phyloP scores from a whole-genome alignment of 2,329 filamentous ascomycete species.

The Apiospora pterosperma region DNA sequence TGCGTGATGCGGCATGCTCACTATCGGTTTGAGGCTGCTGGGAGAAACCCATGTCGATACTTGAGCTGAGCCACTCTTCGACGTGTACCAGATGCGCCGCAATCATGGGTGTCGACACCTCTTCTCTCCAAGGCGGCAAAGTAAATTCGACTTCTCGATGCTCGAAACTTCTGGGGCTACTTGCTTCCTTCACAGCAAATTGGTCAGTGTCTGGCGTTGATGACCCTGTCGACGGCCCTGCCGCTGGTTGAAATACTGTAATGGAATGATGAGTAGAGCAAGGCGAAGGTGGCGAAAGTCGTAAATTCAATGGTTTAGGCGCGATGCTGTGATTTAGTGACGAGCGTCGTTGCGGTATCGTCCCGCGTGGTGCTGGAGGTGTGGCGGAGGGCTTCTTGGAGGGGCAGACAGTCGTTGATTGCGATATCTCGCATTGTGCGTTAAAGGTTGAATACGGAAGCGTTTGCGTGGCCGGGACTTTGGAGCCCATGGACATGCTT shows the following conservation, averaged over 20 bases:
- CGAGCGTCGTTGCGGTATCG: constrained; percentile 7
- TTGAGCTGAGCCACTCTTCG: constrained; percentile 22
- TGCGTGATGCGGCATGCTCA: constrained; percentile 28
- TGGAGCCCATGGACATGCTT: constrained; percentile 19
- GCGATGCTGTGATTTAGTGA: constrained; percentile 3
- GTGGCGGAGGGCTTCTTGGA: not conserved
- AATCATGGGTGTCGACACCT: not conserved
- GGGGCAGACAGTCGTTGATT: not conserved
- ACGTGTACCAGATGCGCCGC: constrained; percentile 14
- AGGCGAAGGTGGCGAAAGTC: not conserved
- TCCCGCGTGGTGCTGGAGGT: not conserved
- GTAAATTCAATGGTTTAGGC: not conserved
- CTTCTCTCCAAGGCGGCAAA: not conserved
- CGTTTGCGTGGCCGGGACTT: not conserved
- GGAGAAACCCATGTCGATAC: constrained; percentile 18
- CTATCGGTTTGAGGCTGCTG: constrained; percentile 17
- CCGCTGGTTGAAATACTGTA: not conserved
- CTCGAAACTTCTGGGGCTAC: not conserved
- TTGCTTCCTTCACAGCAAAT: not conserved
- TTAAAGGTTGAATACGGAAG: constrained; percentile 10
- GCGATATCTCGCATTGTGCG: not conserved
- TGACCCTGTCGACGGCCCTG: not conserved
- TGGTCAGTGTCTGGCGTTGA: not conserved
- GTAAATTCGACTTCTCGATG: not conserved
- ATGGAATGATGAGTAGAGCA: not conserved